Evolutionary conservation across 176 grass and related monocot species (phyloP).

Genomic region (Musa schizocarpa): DNA sequence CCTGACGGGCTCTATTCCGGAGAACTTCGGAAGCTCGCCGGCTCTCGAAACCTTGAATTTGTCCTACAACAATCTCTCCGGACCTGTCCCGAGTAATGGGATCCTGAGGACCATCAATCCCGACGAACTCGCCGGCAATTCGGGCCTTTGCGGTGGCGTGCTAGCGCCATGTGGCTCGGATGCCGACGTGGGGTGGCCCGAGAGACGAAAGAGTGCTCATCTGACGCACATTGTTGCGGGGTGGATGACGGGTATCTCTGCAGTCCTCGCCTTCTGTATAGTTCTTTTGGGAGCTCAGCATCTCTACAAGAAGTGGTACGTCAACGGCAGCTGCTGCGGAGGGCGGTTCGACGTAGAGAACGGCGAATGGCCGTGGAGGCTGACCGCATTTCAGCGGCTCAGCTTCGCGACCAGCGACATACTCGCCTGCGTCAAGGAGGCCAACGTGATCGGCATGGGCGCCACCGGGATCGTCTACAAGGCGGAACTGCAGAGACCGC

Average conservation of each 20-base stretch:
- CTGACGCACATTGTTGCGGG: slow-evolving; percentile 37
- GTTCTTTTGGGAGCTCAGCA: slow-evolving; percentile 42
- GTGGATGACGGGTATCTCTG: slow-evolving; percentile 49
- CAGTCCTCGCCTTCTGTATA: slow-evolving; percentile 23
- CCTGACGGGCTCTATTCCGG: slow-evolving; percentile 61
- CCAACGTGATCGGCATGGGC: slow-evolving; percentile 92
- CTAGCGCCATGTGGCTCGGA: slow-evolving; percentile 45
- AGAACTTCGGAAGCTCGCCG: slow-evolving; percentile 86
- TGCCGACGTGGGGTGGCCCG: slow-evolving; percentile 6
- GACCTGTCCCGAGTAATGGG: slow-evolving; percentile 58
- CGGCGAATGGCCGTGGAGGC: slow-evolving; percentile 57
- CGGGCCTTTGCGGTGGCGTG: slow-evolving; percentile 68
- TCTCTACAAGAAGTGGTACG: slow-evolving; percentile 60
- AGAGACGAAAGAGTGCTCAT: slow-evolving; percentile 28
- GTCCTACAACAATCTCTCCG: slow-evolving; percentile 73
- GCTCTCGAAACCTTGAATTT: slow-evolving; percentile 85
- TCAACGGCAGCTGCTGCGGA: slow-evolving; percentile 29
- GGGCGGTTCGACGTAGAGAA: slow-evolving; percentile 17
- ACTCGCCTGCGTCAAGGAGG: slow-evolving; percentile 82
- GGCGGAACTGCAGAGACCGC: slow-evolving; percentile 52
- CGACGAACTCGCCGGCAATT: slow-evolving; percentile 66
- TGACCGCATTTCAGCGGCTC: slow-evolving; percentile 78
- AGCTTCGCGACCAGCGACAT: slow-evolving; percentile 66
- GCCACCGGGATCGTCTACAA: slow-evolving; percentile 82
- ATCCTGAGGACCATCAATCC: slow-evolving; percentile 76